Evolutionary conservation across 2,329 filamentous ascomycete genomes (phyloP).

Genomic region (Teratosphaeria epicoccoides): DNA sequence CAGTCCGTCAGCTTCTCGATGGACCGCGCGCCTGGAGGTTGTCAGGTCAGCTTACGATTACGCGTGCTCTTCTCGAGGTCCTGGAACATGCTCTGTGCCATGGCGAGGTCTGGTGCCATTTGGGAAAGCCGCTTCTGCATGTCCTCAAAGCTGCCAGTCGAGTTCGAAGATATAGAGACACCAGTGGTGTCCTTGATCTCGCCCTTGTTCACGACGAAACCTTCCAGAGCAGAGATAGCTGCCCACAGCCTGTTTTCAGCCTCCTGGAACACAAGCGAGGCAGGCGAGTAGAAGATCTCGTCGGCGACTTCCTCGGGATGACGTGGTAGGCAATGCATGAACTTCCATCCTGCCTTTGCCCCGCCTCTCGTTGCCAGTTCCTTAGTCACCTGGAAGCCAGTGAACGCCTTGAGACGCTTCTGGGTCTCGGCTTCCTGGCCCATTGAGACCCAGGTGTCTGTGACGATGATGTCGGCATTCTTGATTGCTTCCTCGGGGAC

Average conservation of each 20-base stretch:
- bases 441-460: conserved; percentile 98
- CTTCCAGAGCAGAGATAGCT: conserved; percentile 70
- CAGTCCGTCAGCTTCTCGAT: no score
- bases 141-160: not conserved
- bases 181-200: conserved; percentile 43
- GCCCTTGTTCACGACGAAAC: conserved; percentile 90
- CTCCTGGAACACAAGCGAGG: conserved; percentile 84
- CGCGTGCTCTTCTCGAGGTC: not conserved
- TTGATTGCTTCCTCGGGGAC: conserved; percentile 77
- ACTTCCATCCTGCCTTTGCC: conserved; percentile 83
- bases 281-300: conserved; percentile 81
- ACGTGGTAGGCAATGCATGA: conserved; percentile 95
- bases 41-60: no score
- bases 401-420: conserved; percentile 69
- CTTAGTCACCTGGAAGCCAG: conserved; percentile 82
- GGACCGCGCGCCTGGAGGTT: no score
- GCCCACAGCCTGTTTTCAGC: conserved; percentile 93
- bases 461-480: conserved; percentile 80
- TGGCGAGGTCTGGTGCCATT: not conserved
- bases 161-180: not conserved
- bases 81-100: not conserved
- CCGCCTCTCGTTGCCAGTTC: conserved; percentile 75
- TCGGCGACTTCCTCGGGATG: conserved; percentile 89
- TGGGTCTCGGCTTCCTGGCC: conserved; percentile 80
- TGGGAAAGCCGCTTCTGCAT: not conserved